Evolutionary conservation across 2,329 filamentous ascomycete species (phyloP), one percentile per base, ranked within the genome.

Genomic region (Aspergillus costaricaensis): DNA sequence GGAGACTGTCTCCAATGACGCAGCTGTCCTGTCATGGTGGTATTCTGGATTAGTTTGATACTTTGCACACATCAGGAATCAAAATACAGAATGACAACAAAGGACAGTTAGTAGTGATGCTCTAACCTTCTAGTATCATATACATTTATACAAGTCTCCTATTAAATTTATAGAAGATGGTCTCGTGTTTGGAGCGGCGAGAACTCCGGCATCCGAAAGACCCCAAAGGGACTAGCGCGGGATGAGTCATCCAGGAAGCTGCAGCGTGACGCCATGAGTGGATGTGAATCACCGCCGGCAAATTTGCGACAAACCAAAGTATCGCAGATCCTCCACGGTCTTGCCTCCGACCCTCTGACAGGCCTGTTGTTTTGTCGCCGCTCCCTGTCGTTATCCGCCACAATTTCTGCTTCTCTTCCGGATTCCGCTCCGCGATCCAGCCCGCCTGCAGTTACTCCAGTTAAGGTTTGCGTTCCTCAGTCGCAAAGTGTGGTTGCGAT

Each of bases 181-280:
- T 36, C 32, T 36, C 32, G 32, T 36, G 32, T 36, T 36, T 21
- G 41, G 41, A 21, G 19, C 41, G 17, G 41, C 19, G 9, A 44
- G 41, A 23, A 21, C 21, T 44, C 41, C 41, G 41, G 41, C 17
- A 19, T 2, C 27, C 17, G 27, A 27, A 8, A 6, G 23, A 17
- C n/a, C 30, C 4, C 3, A 7, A 36, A 9, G 19, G 53, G 53
- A n/a, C 27, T 47, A 14, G n/a, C 19, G 6, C 10, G 3, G 10
- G 64, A 58, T 65, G 58, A 61, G 62, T 61, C 61, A 63, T 51
- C 50, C 21, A 55, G 62, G 55, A 62, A 57, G 65, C 52, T 51
- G 55, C 56, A 56, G 59, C 14, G 47, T 62, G 57, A 58, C 51
- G 57, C 57, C 48, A 64, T 68, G 65, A 68, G 51, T 68, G 66